Evolutionary conservation across 2,329 filamentous ascomycete genomes (phyloP), one percentile per base, ranked within the genome.

Genomic region (Rhytidhysteron rufulum): DNA sequence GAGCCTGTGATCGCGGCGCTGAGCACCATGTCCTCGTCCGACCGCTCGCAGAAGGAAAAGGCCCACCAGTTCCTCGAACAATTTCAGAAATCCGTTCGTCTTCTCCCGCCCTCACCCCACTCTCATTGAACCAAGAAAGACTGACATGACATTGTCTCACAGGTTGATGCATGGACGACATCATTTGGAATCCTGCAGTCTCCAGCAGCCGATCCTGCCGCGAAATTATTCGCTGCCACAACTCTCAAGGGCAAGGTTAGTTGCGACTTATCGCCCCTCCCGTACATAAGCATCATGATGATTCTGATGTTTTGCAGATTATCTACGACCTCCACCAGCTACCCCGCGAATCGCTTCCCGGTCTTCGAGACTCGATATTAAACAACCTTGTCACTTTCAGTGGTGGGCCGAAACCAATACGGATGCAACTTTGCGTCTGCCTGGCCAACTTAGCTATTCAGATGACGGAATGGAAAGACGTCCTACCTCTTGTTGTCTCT

Each of bases 81-180:
- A 55, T 98, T 97, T 70, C 93, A 98, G 78, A 98, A 98, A 80
- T 97, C 93, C 67, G 91, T 95, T 69, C 54, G 85, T 79, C n/a
- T n/a, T n/a, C n/a, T n/a, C n/a, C n/a, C n/a, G n/a, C n/a, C n/a
- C n/a, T n/a, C n/a, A n/a, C n/a, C n/a, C n/a, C n/a, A n/a, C n/a
- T n/a, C n/a, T n/a, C n/a, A n/a, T n/a, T n/a, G n/a, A 17, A 11
- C 19, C 29, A 22, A 20, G 27, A 43, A 45, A 42, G 49, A 53
- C 50, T 42, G 45, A 48, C 50, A 50, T 65, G 48, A 56, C 38
- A 40, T 48, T 47, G 33, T 43, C 30, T 37, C 42, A 40, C 63
- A 95, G 88, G 77, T 86, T 61, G 87, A 88, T 64, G 93, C 93
- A 53, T 98, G 93, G 93, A 84, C 83, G 32, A 84, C 85, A 34